A percentile compares a stretch with the other conserved stretches of the same genome.
Evolutionary conservation across 208 protist genomes (phyloP).

Genomic region (Crithidia sp.): DNA sequence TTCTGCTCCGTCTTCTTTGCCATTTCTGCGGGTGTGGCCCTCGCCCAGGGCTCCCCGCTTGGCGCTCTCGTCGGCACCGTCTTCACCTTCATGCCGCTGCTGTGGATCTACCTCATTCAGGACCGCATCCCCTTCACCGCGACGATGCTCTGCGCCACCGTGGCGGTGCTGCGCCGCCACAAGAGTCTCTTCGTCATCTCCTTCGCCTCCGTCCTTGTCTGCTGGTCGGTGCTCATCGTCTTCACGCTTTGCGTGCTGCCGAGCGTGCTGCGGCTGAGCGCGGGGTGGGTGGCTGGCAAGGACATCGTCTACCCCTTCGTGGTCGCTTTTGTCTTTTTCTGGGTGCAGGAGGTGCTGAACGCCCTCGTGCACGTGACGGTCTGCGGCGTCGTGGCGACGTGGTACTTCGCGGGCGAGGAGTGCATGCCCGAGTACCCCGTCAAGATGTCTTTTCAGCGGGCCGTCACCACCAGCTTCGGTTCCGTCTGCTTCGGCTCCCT

Average conservation of each 20-base stretch:
- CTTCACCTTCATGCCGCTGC: constrained; percentile 38
- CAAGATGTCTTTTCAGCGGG: constrained; percentile 61
- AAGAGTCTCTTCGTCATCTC: constrained; percentile 48
- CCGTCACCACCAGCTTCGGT: constrained; percentile 83
- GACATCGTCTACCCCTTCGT: constrained; percentile 29
- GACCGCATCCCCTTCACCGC: constrained; percentile 69
- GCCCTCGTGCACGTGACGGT: constrained; percentile 76
- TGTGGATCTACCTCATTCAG: constrained; percentile 73
- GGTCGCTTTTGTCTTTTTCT: constrained; percentile 58
- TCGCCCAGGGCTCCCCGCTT: constrained; percentile 15
- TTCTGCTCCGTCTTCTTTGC: constrained; percentile 35
- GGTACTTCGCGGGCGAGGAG: constrained; percentile 85
- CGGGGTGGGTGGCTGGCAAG: constrained; percentile 18
- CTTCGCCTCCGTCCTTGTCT: constrained; percentile 31
- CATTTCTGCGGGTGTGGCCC: constrained; percentile 26
- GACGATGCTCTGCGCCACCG: constrained; percentile 44
- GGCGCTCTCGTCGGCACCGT: constrained; percentile 34
- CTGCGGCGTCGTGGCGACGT: constrained; percentile 78
- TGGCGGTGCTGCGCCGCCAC: constrained; percentile 46
- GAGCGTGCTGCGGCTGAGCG: constrained; percentile 29
- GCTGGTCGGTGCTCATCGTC: constrained; percentile 32
- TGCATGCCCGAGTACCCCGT: constrained; percentile 66
- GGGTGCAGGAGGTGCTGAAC: constrained; percentile 63
- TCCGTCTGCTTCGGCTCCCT: constrained; percentile 91
- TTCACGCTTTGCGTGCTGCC: constrained; percentile 32